These are phyloP conservation scores for Neurospora sp. DNA, from an alignment of 495 filamentous ascomycete genomes.

Conservation along the genomic window DNA sequence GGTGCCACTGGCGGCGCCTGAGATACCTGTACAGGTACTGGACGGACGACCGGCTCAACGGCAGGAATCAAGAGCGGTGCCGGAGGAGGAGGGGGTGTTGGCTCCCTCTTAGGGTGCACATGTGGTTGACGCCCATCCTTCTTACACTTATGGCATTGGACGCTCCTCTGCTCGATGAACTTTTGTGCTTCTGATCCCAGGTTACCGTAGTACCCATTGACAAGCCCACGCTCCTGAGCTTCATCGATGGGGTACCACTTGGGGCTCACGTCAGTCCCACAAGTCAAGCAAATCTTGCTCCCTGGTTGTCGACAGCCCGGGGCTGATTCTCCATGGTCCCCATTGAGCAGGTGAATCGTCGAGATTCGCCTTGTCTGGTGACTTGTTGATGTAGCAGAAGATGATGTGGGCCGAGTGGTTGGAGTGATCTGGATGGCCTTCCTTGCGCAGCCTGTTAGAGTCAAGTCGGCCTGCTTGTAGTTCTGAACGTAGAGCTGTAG, in stretches of 20 bases:
- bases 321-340: conserved; percentile 7
- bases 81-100: conserved; percentile 24
- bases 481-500: conserved; percentile 76
- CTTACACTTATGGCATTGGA: conserved; percentile 49
- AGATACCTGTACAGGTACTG: conserved; percentile 28
- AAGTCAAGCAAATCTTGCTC: conserved; percentile 45
- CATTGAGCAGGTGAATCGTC: conserved; percentile 19
- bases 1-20: conserved; percentile 41
- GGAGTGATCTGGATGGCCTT: conserved; percentile 53
- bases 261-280: conserved; percentile 48
- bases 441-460: conserved; percentile 79
- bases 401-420: conserved; percentile 13
- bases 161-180: conserved; percentile 39
- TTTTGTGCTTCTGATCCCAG: conserved; percentile 31
- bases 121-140: conserved; percentile 29
- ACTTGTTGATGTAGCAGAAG: conserved; percentile 24
- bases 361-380: conserved; percentile 30
- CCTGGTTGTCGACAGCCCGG: conserved; percentile 15
- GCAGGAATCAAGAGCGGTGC: neutral
- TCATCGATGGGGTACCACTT: conserved; percentile 47
- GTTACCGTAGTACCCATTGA: conserved; percentile 30
- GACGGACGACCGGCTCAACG: neutral
- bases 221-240: conserved; percentile 27
- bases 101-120: conserved; percentile 21
- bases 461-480: conserved; percentile 90